These are phyloP conservation scores for Lizonia empirigonia DNA, from an alignment of 2,329 filamentous ascomycete genomes.

Conservation along the genomic window DNA sequence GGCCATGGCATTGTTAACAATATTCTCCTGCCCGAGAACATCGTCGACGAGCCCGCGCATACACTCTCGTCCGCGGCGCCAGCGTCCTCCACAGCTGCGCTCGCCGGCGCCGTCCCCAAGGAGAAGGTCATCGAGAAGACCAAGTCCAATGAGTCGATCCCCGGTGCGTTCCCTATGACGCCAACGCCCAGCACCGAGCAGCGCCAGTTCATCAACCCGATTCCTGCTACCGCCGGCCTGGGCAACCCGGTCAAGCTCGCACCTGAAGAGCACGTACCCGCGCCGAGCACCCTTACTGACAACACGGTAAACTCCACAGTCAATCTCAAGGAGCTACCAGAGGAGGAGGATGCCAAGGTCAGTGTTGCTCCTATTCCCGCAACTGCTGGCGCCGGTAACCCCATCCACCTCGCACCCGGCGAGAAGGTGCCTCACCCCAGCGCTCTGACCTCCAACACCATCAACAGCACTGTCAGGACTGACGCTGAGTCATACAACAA, in stretches of 20 bases:
- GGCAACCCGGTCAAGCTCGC: conserved; percentile 81
- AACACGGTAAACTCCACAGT: conserved; percentile 72
- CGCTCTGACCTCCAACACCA: conserved; percentile 69
- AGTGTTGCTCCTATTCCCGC: conserved; percentile 65
- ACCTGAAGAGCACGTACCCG: conserved; percentile 81
- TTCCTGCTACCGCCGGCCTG: conserved; percentile 62
- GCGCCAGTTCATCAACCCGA: conserved; percentile 62
- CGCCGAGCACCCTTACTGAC: conserved; percentile 64
- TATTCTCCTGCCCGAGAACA: conserved; percentile 77
- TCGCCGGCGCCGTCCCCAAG: conserved; percentile 70
- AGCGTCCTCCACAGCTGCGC: conserved; percentile 71
- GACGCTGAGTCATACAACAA: conserved; percentile 89
- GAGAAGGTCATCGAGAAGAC: conserved; percentile 49
- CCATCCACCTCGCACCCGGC: conserved; percentile 77
- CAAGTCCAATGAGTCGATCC: conserved; percentile 49
- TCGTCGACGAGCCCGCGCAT: conserved; percentile 58
- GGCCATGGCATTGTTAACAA: conserved; percentile 88
- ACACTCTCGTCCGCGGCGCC: conserved; percentile 72
- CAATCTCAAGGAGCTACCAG: conserved; percentile 40
- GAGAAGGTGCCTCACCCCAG: conserved; percentile 75
- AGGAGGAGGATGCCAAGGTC: conserved; percentile 51
- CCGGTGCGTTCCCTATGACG: conserved; percentile 75
- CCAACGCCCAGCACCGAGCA: conserved; percentile 58
- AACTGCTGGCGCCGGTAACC: conserved; percentile 70
- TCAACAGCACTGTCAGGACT: conserved; percentile 62